These are phyloP conservation scores for Brassica nigra DNA, from an alignment of 345 rosid species.

Conservation along the genomic window DNA sequence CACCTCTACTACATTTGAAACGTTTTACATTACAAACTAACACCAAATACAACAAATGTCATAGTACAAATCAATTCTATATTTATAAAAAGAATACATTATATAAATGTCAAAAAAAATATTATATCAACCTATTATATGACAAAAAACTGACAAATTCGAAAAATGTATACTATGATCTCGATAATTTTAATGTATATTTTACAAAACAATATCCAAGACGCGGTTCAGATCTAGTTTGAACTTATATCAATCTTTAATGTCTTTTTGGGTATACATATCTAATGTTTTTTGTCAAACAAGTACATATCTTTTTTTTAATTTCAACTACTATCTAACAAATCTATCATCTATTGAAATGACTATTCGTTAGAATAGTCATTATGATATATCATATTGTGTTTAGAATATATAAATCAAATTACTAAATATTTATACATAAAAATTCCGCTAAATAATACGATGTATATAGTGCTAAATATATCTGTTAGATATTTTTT, in stretches of 20 bases:
- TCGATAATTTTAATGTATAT: too few relatives aligned
- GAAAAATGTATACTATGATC: too few relatives aligned
- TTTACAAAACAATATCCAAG: too few relatives aligned
- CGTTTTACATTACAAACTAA: too few relatives aligned
- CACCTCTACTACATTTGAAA: too few relatives aligned
- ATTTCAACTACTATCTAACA: slow-evolving; percentile 17
- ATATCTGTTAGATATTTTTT: neutral
- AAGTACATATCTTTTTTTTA: neutral
- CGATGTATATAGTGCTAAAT: neutral
- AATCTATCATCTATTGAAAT: slow-evolving; percentile 11
- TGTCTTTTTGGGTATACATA: neutral
- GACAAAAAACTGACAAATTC: too few relatives aligned
- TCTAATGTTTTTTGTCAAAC: neutral
- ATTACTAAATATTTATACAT: neutral
- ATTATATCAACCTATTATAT: too few relatives aligned
- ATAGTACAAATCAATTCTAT: too few relatives aligned
- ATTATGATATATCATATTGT: slow-evolving; percentile 12
- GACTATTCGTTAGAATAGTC: slow-evolving; percentile 11
- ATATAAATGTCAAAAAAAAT: too few relatives aligned
- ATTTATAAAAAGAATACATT: too few relatives aligned
- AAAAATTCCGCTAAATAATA: neutral
- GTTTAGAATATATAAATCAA: neutral
- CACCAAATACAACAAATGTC: too few relatives aligned
- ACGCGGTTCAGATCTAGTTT: neutral
- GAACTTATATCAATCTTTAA: neutral